Evolutionary conservation across 1,139 yeast genomes (phyloP).

Genomic region (Pneumocystis sp.): DNA sequence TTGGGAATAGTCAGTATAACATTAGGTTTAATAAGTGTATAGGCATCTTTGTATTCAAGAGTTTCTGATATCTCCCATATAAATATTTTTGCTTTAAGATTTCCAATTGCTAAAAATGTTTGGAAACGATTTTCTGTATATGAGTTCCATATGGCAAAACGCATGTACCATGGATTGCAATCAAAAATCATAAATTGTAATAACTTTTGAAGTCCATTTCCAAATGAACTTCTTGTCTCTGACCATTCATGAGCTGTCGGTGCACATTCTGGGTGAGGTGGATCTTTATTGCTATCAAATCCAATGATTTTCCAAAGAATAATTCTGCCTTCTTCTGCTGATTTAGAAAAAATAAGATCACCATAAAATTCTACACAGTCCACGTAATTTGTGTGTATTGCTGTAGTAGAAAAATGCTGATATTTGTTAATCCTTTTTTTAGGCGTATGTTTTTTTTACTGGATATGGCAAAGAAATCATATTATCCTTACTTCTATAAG

Average conservation of each 20-base stretch:
- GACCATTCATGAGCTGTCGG: constrained; percentile 13
- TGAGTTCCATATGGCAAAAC: constrained; percentile 3
- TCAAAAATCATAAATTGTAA: constrained; percentile 10
- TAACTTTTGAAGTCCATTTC: constrained; percentile 11
- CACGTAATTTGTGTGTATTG: constrained; percentile 14
- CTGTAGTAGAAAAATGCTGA: constrained; percentile 11
- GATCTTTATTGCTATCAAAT: constrained; percentile 9
- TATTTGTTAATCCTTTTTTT: constrained; percentile 1
- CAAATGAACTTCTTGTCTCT: constrained; percentile 13
- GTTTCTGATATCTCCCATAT: not conserved
- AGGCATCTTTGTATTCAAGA: not conserved
- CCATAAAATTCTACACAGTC: constrained; percentile 14
- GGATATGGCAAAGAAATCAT: not conserved
- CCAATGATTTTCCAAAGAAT: constrained; percentile 14
- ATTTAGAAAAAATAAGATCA: constrained; percentile 13
- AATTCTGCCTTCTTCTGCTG: constrained; percentile 12
- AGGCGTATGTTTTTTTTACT: constrained; percentile 1
- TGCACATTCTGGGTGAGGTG: constrained; percentile 8
- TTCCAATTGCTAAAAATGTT: not conserved
- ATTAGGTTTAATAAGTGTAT: not conserved
- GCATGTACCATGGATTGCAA: constrained; percentile 15
- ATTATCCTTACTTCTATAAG: not conserved
- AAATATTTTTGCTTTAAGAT: not conserved
- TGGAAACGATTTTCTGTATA: not conserved
- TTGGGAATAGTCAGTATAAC: not conserved